Evolutionary conservation across 805 yeast species (phyloP).

Genomic region (Wickerhamomyces chambardii): DNA sequence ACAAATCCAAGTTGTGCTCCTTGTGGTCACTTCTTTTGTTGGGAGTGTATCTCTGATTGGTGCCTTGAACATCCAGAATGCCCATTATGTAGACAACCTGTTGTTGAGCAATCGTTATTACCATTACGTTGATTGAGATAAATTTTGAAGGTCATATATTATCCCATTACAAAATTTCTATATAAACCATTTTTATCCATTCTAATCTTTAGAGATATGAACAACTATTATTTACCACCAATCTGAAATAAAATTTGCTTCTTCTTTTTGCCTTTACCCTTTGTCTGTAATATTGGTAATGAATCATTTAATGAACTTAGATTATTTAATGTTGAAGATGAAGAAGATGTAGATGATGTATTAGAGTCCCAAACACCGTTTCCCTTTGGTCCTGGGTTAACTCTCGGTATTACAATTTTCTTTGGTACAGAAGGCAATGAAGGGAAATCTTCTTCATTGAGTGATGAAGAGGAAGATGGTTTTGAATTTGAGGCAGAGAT

Average conservation of each 20-base stretch:
- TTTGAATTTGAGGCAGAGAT: slow-evolving; percentile 10
- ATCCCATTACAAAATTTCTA: background rate
- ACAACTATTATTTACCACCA: slow-evolving; percentile 28
- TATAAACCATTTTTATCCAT: background rate
- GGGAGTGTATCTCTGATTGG: slow-evolving; percentile 90
- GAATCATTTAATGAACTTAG: slow-evolving; percentile 12
- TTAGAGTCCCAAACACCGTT: slow-evolving; percentile 24
- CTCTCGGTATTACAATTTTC: slow-evolving; percentile 44
- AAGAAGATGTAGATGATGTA: slow-evolving; percentile 7
- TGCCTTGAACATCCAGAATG: slow-evolving; percentile 81
- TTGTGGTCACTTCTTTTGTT: slow-evolving; percentile 92
- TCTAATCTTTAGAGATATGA: background rate
- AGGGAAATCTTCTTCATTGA: slow-evolving; percentile 34
- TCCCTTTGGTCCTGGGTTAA: slow-evolving; percentile 37
- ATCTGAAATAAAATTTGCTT: slow-evolving; percentile 44
- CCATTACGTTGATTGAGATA: slow-evolving; percentile 10
- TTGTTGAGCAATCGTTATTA: slow-evolving; percentile 25
- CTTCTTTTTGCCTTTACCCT: slow-evolving; percentile 32
- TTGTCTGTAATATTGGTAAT: slow-evolving; percentile 5
- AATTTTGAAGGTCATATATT: background rate
- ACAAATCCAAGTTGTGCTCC: slow-evolving; percentile 74
- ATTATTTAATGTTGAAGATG: slow-evolving; percentile 3
- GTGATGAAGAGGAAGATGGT: slow-evolving; percentile 7
- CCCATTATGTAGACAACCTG: slow-evolving; percentile 77
- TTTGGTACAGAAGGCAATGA: slow-evolving; percentile 30